phyloP scores from a whole-genome alignment of 2,329 filamentous ascomycete genomes.

The Zasmidium cellare region DNA sequence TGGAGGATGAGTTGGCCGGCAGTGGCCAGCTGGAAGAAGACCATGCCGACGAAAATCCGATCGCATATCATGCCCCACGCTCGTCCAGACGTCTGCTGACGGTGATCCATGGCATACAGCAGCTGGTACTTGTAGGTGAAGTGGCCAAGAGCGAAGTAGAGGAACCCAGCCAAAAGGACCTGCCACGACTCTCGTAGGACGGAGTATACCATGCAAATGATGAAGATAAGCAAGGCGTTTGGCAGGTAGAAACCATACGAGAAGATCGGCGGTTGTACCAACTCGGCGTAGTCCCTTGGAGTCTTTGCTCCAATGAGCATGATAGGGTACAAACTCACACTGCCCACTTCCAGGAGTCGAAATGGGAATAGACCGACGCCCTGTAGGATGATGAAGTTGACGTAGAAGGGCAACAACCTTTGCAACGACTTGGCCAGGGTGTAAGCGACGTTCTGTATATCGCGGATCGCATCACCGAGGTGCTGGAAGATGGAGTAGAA shows the following conservation, averaged over 20 bases:
- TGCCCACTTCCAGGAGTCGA: conserved; percentile 84
- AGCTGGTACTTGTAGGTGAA: conserved; percentile 97
- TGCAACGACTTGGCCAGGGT: conserved; percentile 75
- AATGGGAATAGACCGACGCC: conserved; percentile 92
- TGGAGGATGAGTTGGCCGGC: conserved; percentile 79
- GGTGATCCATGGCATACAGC: conserved; percentile 96
- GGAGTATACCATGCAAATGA: conserved; percentile 94
- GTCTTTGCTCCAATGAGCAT: conserved; percentile 77
- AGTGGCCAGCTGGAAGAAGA: conserved; percentile 90
- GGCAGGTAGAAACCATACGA: conserved; percentile 96
- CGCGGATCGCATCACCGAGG: conserved; percentile 71
- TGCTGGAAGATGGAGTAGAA: conserved; percentile 60
- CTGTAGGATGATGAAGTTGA: conserved; percentile 91
- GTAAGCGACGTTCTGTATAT: conserved; percentile 75
- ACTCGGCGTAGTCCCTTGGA: conserved; percentile 81
- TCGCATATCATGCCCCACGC: conserved; percentile 98
- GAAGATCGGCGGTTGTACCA: conserved; percentile 80
- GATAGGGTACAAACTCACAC: conserved; percentile 79
- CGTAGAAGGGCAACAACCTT: conserved; percentile 78
- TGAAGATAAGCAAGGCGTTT: conserved; percentile 87
- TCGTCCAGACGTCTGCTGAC: conserved; percentile 86
- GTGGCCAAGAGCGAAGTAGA: conserved; percentile 81
- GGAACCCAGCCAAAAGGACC: conserved; percentile 75
- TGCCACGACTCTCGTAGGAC: conserved; percentile 77
- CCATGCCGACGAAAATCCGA: conserved; percentile 78